Conservation (phyloP, 306 rosid genomes). For the Vachellia collinsii region DNA sequence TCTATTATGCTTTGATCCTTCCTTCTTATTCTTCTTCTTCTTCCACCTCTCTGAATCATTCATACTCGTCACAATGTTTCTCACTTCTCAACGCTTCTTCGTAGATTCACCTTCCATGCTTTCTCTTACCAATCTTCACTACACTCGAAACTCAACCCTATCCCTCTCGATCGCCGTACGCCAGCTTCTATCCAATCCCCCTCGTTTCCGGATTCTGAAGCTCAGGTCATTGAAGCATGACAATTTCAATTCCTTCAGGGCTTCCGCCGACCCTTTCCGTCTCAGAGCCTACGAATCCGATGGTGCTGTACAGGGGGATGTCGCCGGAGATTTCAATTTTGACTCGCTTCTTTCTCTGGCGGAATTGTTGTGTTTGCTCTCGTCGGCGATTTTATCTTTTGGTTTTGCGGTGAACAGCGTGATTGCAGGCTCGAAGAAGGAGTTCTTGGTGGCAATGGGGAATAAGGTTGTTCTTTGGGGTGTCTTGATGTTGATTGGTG, state of each 20-base stretch:
- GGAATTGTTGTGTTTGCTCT: constrained; percentile 61
- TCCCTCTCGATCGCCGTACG: constrained; percentile 42
- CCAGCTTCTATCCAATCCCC: constrained; percentile 31
- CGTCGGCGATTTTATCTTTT: constrained; percentile 55
- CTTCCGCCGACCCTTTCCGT: constrained; percentile 32
- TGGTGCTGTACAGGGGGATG: constrained; percentile 20
- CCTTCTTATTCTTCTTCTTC: too few species aligned
- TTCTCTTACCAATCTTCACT: constrained; percentile 35
- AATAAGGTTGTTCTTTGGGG: constrained; percentile 46
- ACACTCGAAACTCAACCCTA: constrained; percentile 31
- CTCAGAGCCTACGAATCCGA: constrained; percentile 45
- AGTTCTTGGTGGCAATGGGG: constrained; percentile 42
- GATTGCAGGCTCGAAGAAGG: constrained; percentile 48
- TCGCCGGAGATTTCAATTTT: constrained; percentile 38
- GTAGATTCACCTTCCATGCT: constrained; percentile 43
- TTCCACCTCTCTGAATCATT: background rate
- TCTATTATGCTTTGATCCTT: too few species aligned
- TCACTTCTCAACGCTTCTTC: constrained; percentile 46
- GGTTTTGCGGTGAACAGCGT: constrained; percentile 42
- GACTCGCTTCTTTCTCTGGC: constrained; percentile 61
- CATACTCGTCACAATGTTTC: constrained; percentile 50
- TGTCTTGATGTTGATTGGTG: constrained; percentile 48
- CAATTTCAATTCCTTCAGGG: constrained; percentile 25
- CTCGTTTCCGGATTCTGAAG: constrained; percentile 37
- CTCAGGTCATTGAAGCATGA: constrained; percentile 20